A percentile compares a stretch with the other conserved stretches of the same genome.
Evolutionary conservation across 2,329 filamentous ascomycete genomes (phyloP).

Genomic region (Ambrosiella cleistominuta): DNA sequence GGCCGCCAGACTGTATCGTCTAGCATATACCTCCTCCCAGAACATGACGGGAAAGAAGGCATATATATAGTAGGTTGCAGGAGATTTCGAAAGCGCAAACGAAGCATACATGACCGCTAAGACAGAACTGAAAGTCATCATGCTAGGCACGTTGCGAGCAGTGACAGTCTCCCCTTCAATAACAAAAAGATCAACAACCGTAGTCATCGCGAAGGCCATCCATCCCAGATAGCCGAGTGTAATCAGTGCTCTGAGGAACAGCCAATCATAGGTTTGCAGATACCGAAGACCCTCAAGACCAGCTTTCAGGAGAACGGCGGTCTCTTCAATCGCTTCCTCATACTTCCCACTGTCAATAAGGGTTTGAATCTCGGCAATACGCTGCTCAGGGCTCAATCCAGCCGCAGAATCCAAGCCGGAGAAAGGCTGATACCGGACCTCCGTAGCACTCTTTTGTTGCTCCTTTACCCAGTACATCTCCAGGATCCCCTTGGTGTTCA

Average conservation of each 20-base stretch:
- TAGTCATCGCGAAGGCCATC: constrained; percentile 84
- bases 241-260: constrained; percentile 78
- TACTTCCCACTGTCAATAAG: constrained; percentile 49
- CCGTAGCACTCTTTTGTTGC: constrained; percentile 55
- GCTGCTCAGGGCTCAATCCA: constrained; percentile 41
- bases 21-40: constrained; percentile 87
- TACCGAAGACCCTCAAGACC: constrained; percentile 75
- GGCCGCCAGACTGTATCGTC: constrained; percentile 48
- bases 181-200: constrained; percentile 75
- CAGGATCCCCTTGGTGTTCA: constrained; percentile 71
- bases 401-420: constrained; percentile 46
- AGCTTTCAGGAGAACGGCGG: constrained; percentile 57
- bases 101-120: constrained; percentile 63
- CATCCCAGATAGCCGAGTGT: constrained; percentile 86
- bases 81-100: constrained; percentile 63
- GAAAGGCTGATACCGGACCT: constrained; percentile 65
- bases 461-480: constrained; percentile 97
- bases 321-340: constrained; percentile 64
- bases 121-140: constrained; percentile 53
- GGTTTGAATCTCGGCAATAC: constrained; percentile 47
- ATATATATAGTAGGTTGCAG: constrained; percentile 75
- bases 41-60: constrained; percentile 84
- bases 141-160: constrained; percentile 41
- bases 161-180: constrained; percentile 51
- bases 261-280: constrained; percentile 95